phyloP scores from a whole-genome alignment of 2,329 filamentous ascomycete species.

The Cladophialophora chaetospira region DNA sequence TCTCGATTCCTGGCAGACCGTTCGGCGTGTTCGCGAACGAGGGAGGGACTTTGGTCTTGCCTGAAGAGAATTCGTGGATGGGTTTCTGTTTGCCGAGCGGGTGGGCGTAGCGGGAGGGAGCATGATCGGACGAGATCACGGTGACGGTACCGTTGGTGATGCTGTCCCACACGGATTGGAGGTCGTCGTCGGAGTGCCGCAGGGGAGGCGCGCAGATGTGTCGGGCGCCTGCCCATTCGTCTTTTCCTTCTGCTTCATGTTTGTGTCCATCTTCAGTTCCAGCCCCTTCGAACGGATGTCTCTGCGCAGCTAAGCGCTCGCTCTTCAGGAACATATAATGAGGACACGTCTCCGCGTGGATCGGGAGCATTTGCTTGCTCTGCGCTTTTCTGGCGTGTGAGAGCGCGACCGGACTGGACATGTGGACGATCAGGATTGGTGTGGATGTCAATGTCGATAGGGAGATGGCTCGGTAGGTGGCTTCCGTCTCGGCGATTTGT shows the following conservation, averaged over 20 bases:
- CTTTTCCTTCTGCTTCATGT: conserved; percentile 31
- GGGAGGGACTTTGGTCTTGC: conserved; percentile 26
- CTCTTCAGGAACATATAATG: conserved; percentile 59
- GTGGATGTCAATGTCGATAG: conserved; percentile 53
- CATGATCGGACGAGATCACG: conserved; percentile 55
- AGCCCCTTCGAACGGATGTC: conserved; percentile 37
- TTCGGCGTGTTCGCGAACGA: conserved; percentile 48
- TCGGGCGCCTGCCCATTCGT: conserved; percentile 51
- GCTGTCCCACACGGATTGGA: conserved; percentile 55
- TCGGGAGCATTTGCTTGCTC: conserved; percentile 49
- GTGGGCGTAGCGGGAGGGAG: conserved; percentile 43
- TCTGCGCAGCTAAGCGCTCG: conserved; percentile 41
- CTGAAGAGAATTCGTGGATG: conserved; percentile 17
- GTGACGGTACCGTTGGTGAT: conserved; percentile 59
- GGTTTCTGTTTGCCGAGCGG: conserved; percentile 42
- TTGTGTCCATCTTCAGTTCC: conserved; percentile 21
- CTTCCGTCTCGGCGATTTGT: conserved; percentile 46
- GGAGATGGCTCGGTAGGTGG: conserved; percentile 53
- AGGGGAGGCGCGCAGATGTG: conserved; percentile 58
- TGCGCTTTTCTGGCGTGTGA: conserved; percentile 55
- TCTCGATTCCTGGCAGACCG: conserved; percentile 48
- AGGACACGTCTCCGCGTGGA: conserved; percentile 61
- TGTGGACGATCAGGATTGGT: conserved; percentile 58
- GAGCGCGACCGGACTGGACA: conserved; percentile 52
- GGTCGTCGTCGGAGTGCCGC: conserved; percentile 49